Evolutionary conservation across 2,329 filamentous ascomycete species (phyloP), one percentile per base, ranked within the genome.

Genomic region (Colletotrichum endophyticum): DNA sequence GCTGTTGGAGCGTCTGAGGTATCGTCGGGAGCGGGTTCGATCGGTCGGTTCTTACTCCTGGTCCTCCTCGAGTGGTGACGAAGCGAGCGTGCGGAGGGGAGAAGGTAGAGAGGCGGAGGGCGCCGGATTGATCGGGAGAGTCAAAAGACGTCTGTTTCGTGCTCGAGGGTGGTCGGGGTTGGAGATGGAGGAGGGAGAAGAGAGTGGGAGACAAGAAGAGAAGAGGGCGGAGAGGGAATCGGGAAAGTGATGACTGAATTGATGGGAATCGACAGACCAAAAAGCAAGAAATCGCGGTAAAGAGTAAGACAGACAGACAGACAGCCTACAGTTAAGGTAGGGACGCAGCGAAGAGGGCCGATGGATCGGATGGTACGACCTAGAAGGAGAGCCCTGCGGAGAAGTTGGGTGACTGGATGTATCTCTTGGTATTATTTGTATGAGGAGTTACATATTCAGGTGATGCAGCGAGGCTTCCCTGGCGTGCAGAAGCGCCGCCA

Each of bases 331-430:
- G 44, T 3, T 49, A 22, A 49, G 44, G 44, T 49, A 22, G n/a
- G 44, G 44, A 53, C 44, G n/a, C n/a, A 53, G 44, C 57, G 57
- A 59, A 64, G 57, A 64, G 36, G 27, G 70, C 63, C 63, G 64
- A 76, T 63, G 63, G 62, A 75, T 72, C 62, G 63, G 73, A 68
- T 73, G 73, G 73, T 72, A 73, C 53, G 73, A 76, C 64, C 63
- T n/a, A 27, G 27, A 7, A n/a, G 22, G 16, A 9, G 25, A 22
- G 66, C 25, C 15, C 67, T 62, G 67, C 67, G 67, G 67, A 70
- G 56, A 70, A 27, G 66, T 27, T 27, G 25, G 56, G 25, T 30
- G 27, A 30, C 19, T 11, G 15, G 32, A 36, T 64, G 62, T 64
- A 64, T 3, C 62, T 44, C 11, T 64, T 8, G 32, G 19, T 15